phyloP scores from a whole-genome alignment of 768 basidiomycete species.

The Leccinum imitatum region DNA sequence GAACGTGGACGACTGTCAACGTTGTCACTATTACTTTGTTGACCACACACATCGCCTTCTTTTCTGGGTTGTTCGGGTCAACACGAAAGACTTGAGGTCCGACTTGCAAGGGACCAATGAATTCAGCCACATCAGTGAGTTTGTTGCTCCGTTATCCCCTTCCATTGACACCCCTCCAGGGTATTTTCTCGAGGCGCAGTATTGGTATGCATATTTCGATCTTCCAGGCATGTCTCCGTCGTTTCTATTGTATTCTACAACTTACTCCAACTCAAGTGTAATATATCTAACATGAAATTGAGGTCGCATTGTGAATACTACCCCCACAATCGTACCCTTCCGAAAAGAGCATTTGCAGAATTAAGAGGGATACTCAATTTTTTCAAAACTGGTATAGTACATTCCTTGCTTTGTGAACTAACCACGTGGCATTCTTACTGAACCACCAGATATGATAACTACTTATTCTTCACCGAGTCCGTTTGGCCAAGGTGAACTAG shows the following conservation, averaged over 20 bases:
- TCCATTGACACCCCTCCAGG: slow-evolving; percentile 5
- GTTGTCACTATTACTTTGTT: slow-evolving; percentile 19
- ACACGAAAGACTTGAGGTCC: neutral
- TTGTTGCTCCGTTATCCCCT: neutral
- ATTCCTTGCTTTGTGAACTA: neutral
- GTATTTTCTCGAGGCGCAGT: slow-evolving; percentile 13
- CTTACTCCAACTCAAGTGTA: slow-evolving; percentile 1
- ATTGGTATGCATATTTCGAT: slow-evolving; percentile 10
- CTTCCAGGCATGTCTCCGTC: neutral
- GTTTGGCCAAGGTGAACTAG: slow-evolving; percentile 13
- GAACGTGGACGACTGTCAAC: slow-evolving; percentile 1
- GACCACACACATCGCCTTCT: slow-evolving; percentile 18
- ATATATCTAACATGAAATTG: neutral
- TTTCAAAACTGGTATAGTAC: slow-evolving; percentile 11
- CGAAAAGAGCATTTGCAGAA: slow-evolving; percentile 1
- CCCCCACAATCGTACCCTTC: slow-evolving; percentile 4
- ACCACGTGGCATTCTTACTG: neutral
- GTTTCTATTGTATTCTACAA: neutral
- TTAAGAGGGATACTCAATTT: slow-evolving; percentile 18
- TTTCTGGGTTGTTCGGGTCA: slow-evolving; percentile 14
- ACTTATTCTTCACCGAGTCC: slow-evolving; percentile 19
- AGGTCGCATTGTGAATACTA: slow-evolving; percentile 22
- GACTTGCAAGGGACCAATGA: slow-evolving; percentile 9
- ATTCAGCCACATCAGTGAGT: slow-evolving; percentile 16
- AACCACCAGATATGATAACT: slow-evolving; percentile 14